A percentile compares a stretch with the other conserved stretches of the same genome.
Conservation (phyloP, 345 rosid genomes). For the Moricandia moricandioides region DNA sequence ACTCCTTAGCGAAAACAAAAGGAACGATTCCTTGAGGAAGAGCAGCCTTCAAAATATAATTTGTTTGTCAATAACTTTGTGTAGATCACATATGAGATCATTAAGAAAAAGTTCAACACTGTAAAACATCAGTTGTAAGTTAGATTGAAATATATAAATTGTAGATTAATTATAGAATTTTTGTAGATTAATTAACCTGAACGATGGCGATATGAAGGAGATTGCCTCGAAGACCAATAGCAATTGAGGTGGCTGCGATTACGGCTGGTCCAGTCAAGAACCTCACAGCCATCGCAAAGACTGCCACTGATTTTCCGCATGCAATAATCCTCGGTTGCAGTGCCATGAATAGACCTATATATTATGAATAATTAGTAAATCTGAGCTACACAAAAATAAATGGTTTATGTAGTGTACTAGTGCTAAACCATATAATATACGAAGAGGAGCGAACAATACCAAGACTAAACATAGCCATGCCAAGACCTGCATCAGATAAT, state of each 20-base stretch:
- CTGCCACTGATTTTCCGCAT: slow-evolving; percentile 77
- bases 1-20: slow-evolving; percentile 69
- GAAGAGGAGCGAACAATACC: slow-evolving; percentile 34
- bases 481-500: slow-evolving; percentile 75
- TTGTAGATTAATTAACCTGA: slow-evolving; percentile 46
- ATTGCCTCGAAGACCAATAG: slow-evolving; percentile 68
- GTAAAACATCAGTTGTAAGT: no score
- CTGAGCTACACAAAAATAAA: neutral
- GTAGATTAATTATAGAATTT: no score
- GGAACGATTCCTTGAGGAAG: slow-evolving; percentile 72
- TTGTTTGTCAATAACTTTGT: neutral
- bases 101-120: neutral
- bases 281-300: slow-evolving; percentile 78
- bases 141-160: neutral
- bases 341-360: slow-evolving; percentile 77
- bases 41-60: slow-evolving; percentile 51
- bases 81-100: neutral
- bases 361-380: neutral
- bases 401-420: neutral
- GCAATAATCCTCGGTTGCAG: slow-evolving; percentile 78
- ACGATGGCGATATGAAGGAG: slow-evolving; percentile 76
- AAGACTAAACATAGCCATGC: slow-evolving; percentile 91
- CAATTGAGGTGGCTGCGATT: slow-evolving; percentile 80
- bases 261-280: slow-evolving; percentile 85
- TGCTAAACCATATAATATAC: neutral